phyloP scores from a whole-genome alignment of 768 basidiomycete genomes.

The Antrodiella citrinella region DNA sequence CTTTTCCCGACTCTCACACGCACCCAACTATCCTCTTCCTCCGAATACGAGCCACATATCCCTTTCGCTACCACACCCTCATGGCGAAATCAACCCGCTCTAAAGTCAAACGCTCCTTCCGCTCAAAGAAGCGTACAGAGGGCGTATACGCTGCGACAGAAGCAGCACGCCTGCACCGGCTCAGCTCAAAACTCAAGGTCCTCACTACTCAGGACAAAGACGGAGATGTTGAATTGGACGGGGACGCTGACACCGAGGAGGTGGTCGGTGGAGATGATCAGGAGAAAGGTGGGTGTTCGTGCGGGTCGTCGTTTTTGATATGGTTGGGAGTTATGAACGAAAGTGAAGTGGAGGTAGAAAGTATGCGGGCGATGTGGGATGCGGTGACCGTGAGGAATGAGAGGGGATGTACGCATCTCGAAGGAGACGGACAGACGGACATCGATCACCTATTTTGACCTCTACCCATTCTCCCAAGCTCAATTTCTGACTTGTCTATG shows the following conservation, averaged over 20 bases:
- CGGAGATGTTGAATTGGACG: conserved; percentile 25
- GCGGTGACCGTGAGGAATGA: conserved; percentile 8
- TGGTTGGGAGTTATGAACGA: conserved; percentile 50
- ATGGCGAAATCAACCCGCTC: conserved; percentile 86
- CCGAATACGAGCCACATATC: too few species aligned
- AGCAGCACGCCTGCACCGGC: conserved; percentile 67
- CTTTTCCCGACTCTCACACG: too few species aligned
- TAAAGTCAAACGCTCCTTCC: conserved; percentile 72
- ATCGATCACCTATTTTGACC: too few species aligned
- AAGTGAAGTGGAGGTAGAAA: conserved; percentile 44
- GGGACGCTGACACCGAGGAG: conserved; percentile 20
- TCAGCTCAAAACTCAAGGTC: conserved; percentile 55
- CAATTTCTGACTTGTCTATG: too few species aligned
- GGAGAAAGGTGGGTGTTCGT: conserved; percentile 53
- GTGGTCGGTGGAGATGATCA: conserved; percentile 5
- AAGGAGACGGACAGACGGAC: too few species aligned
- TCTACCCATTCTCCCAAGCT: too few species aligned
- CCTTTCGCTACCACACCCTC: too few species aligned
- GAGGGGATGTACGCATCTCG: not conserved
- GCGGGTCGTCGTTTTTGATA: conserved; percentile 2
- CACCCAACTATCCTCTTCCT: too few species aligned
- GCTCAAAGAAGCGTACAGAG: conserved; percentile 65
- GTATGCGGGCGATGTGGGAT: conserved; percentile 21
- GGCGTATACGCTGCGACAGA: conserved; percentile 73
- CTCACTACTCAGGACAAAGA: conserved; percentile 34